These are phyloP conservation scores for Acanthamoeba sp. DNA, from an alignment of 208 protist species.

Conservation along the genomic window DNA sequence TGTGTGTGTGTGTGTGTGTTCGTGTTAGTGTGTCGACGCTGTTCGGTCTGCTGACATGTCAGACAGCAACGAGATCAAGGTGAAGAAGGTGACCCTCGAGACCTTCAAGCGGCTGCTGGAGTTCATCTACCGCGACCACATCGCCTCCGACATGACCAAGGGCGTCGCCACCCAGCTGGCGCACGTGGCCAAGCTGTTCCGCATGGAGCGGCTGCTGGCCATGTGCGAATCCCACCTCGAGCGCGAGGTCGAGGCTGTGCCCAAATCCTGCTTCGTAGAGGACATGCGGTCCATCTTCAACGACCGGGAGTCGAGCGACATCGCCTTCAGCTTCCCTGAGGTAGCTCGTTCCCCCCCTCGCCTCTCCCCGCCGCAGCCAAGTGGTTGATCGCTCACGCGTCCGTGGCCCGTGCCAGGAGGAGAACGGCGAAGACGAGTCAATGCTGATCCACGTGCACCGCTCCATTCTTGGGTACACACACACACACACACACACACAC, in stretches of 20 bases:
- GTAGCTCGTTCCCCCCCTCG: neutral
- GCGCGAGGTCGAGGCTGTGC: neutral
- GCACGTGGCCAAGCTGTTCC: conserved; percentile 10
- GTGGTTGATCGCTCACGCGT: neutral
- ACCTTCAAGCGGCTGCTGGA: conserved; percentile 36
- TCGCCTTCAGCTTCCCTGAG: conserved; percentile 23
- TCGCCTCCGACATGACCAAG: conserved; percentile 13
- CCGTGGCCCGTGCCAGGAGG: neutral
- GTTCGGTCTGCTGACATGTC: no score
- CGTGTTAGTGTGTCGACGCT: neutral
- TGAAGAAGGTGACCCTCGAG: conserved; percentile 34
- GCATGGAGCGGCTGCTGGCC: neutral
- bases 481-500: neutral
- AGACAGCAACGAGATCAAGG: neutral
- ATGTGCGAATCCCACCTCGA: conserved; percentile 51
- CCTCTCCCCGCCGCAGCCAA: no score
- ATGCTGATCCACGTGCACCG: conserved; percentile 6
- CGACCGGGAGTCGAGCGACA: neutral
- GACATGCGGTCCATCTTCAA: conserved; percentile 3
- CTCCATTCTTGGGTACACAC: neutral
- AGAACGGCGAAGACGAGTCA: neutral
- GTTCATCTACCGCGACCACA: conserved; percentile 24
- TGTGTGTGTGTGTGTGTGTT: neutral
- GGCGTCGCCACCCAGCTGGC: neutral
- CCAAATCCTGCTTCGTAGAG: conserved; percentile 2